These are phyloP conservation scores for Plenodomus biglobosus DNA, from an alignment of 2,329 filamentous ascomycete genomes.

Conservation along the genomic window DNA sequence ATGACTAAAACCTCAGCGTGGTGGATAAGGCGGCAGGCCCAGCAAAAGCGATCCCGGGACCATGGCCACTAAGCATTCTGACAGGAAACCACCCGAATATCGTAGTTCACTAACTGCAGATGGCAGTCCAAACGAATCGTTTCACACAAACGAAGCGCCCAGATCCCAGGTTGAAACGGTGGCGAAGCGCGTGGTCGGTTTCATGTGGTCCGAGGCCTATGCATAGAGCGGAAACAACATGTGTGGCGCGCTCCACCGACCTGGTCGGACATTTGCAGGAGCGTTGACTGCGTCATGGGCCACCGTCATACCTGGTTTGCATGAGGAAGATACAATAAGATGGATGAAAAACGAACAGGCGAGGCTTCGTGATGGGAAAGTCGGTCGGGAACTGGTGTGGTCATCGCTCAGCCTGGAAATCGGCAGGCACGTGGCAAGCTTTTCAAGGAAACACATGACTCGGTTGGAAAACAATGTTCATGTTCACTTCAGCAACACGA, in stretches of 20 bases:
- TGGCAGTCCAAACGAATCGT: constrained; percentile 25
- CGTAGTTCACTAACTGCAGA: constrained; percentile 15
- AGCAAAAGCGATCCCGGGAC: constrained; percentile 19
- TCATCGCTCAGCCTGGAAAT: background rate
- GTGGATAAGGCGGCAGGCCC: constrained; percentile 19
- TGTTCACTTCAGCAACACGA: background rate
- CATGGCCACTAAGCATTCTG: constrained; percentile 27
- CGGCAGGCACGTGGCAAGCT: background rate
- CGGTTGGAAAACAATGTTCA: too few relatives aligned
- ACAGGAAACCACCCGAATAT: constrained; percentile 11
- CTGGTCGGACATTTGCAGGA: constrained; percentile 16
- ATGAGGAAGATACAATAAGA: background rate
- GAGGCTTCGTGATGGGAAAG: background rate
- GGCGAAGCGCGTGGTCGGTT: constrained; percentile 29
- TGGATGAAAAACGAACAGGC: background rate
- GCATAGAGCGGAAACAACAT: constrained; percentile 19
- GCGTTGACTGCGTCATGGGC: constrained; percentile 6
- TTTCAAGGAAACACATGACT: background rate
- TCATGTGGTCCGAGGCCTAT: constrained; percentile 34
- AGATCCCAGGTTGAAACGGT: constrained; percentile 40
- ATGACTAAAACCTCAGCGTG: constrained; percentile 17
- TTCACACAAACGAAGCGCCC: constrained; percentile 31
- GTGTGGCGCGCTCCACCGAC: constrained; percentile 15
- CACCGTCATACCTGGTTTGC: background rate
- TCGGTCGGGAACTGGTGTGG: background rate